Percentiles rank a stretch among this genome's conserved stretches.
Evolutionary conservation across 164 flowering plant species (phyloP).

Genomic region (Umbilicus rupestris): DNA sequence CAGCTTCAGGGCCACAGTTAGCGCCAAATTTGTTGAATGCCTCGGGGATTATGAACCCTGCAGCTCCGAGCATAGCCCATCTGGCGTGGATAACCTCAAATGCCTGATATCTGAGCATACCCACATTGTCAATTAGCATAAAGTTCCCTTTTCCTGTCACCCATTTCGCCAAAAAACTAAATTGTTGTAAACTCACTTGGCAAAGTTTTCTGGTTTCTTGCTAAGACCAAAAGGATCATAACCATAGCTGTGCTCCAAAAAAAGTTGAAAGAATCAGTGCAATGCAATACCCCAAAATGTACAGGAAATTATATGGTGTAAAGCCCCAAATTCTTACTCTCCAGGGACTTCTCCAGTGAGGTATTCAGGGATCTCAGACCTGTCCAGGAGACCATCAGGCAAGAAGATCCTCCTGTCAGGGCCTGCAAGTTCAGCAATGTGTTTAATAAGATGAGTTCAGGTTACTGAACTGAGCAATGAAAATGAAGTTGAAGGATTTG

Average conservation of each 20-base stretch:
- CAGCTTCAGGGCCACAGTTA: constrained; percentile 96
- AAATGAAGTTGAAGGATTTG: neutral
- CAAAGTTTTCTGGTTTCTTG: constrained; percentile 90
- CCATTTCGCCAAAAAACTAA: too few species aligned
- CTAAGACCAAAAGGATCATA: constrained; percentile 96
- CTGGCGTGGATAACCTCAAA: constrained; percentile 84
- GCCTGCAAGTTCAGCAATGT: constrained; percentile 32
- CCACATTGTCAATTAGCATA: neutral
- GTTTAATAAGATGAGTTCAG: neutral
- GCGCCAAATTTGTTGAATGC: constrained; percentile 98
- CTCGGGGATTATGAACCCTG: constrained; percentile 94
- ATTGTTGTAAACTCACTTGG: constrained; percentile 61
- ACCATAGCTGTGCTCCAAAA: constrained; percentile 56
- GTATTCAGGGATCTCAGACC: constrained; percentile 88
- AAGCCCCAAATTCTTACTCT: constrained; percentile 51
- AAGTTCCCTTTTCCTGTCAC: neutral
- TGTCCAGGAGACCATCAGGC: constrained; percentile 91
- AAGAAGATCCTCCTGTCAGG: constrained; percentile 95
- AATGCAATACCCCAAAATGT: neutral
- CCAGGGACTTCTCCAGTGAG: constrained; percentile 95
- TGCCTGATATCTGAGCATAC: constrained; percentile 64
- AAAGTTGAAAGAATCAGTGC: neutral
- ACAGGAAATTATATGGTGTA: neutral
- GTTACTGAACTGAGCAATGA: neutral
- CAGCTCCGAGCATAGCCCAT: constrained; percentile 99